Evolutionary conservation across 495 filamentous ascomycete genomes (phyloP), one percentile per base, ranked within the genome.

Genomic region (Penicillium odoratum): DNA sequence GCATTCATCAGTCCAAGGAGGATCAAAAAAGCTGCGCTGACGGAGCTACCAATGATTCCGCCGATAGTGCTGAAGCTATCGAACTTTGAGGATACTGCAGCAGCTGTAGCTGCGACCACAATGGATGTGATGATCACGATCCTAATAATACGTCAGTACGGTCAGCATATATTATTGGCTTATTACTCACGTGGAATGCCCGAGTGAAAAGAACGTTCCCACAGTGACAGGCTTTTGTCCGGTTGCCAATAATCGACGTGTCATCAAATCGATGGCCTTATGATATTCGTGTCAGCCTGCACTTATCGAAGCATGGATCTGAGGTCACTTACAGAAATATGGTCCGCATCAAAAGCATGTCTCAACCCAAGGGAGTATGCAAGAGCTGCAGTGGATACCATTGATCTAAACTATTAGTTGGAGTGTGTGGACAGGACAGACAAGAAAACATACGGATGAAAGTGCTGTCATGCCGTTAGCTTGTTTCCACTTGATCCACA

Each of bases 341-440:
- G 94, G 72, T 98, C 93, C 15, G 94, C 94, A 68, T 97, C 94
- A 48, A 97, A 85, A 4, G 94, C 94, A 80, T 98, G 93, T 51
- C 94, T 85, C 21, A 98, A 81, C 7, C 94, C 93, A 6, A 98
- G 80, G 0, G 92, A 93, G 70, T 95, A 97, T 13, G 93, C 84
- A 0, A 96, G 81, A 15, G 93, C 84, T 5, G 93, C 89, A 4
- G 91, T 87, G 15, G 87, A 88, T 42, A 92, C 84, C 54, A 97
- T 76, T 4, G 81, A 73, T 6, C 83, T 86, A 56, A 56, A 13
- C 25, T 9, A 21, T 21, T 33, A 40, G 3, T 25, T 16, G 11
- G n/a, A 30, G 1, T 2, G 25, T n/a, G 33, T 30, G 9, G 11
- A 6, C 4, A 38, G 28, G 28, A 36, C n/a, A 13, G 25, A 18